Evolutionary conservation across 2,329 filamentous ascomycete genomes (phyloP).

Genomic region (Lomentospora prolificans): DNA sequence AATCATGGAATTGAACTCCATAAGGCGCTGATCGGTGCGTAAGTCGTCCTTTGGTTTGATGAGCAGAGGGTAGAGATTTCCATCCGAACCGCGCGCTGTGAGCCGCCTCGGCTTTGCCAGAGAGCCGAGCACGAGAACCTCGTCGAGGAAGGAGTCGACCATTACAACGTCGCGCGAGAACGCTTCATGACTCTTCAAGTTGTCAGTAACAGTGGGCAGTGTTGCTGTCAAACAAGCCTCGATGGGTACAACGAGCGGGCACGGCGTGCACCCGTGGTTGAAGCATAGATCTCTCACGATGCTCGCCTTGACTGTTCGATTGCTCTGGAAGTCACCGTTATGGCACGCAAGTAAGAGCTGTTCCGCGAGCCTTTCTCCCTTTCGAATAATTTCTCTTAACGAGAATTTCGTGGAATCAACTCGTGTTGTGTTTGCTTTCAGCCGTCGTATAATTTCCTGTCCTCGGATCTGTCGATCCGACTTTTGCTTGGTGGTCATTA

Average conservation of each 20-base stretch:
- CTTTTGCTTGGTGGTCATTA: conserved; percentile 68
- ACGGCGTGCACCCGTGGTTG: conserved; percentile 74
- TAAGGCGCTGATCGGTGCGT: conserved; percentile 91
- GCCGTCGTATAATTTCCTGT: conserved; percentile 38
- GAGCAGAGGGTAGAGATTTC: conserved; percentile 76
- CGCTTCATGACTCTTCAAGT: conserved; percentile 67
- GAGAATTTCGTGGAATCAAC: conserved; percentile 6
- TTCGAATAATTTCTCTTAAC: conserved; percentile 56
- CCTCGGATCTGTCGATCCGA: conserved; percentile 52
- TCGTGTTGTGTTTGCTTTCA: conserved; percentile 21
- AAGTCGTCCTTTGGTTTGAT: conserved; percentile 98
- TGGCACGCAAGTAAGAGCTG: conserved; percentile 75
- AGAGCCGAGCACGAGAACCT: conserved; percentile 82
- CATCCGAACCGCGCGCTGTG: conserved; percentile 79
- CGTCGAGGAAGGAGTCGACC: conserved; percentile 70
- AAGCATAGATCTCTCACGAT: conserved; percentile 72
- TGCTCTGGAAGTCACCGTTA: conserved; percentile 62
- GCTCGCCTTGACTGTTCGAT: conserved; percentile 58
- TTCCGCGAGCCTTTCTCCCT: conserved; percentile 74
- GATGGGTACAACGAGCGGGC: conserved; percentile 77
- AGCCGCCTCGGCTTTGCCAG: conserved; percentile 88
- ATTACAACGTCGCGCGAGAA: conserved; percentile 82
- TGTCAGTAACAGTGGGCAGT: conserved; percentile 65
- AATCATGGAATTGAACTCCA: conserved; percentile 99
- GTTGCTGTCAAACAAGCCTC: conserved; percentile 76